A percentile compares a stretch with the other conserved stretches of the same genome.
Evolutionary conservation across 352 stramenopile genomes (phyloP).

Genomic region (Pythium graminicola): DNA sequence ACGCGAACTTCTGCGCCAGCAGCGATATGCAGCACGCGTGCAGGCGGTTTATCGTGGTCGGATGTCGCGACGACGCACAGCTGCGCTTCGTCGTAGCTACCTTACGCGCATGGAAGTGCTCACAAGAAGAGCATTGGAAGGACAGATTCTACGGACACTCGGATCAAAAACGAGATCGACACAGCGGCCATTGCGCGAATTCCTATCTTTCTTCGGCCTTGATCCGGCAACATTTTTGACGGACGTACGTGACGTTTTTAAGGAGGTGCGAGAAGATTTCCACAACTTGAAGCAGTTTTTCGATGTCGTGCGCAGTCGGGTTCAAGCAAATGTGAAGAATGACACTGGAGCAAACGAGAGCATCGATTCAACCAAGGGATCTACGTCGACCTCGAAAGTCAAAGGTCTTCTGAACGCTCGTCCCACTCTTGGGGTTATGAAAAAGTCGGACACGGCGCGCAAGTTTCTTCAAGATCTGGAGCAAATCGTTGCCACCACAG

Average conservation of each 20-base stretch:
- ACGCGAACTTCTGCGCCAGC: conserved; percentile 41
- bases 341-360: too few species aligned
- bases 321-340: conserved; percentile 27
- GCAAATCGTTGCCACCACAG: conserved; percentile 38
- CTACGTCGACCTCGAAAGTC: conserved; percentile 8
- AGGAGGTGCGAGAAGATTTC: conserved; percentile 69
- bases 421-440: conserved; percentile 21
- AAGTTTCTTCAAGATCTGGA: conserved; percentile 56
- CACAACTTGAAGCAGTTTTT: conserved; percentile 57
- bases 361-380: background rate
- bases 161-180: conserved; percentile 51
- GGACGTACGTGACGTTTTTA: conserved; percentile 51
- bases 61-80: conserved; percentile 53
- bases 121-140: conserved; percentile 49
- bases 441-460: conserved; percentile 43
- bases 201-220: conserved; percentile 71
- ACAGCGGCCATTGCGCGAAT: conserved; percentile 52
- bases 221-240: conserved; percentile 71
- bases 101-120: conserved; percentile 75
- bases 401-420: conserved; percentile 11
- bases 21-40: conserved; percentile 42
- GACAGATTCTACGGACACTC: conserved; percentile 47
- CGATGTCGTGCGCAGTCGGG: conserved; percentile 44
- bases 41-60: conserved; percentile 70
- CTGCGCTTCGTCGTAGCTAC: conserved; percentile 62